phyloP scores from a whole-genome alignment of 257 asterid genomes.

The Orobanche coerulescens region DNA sequence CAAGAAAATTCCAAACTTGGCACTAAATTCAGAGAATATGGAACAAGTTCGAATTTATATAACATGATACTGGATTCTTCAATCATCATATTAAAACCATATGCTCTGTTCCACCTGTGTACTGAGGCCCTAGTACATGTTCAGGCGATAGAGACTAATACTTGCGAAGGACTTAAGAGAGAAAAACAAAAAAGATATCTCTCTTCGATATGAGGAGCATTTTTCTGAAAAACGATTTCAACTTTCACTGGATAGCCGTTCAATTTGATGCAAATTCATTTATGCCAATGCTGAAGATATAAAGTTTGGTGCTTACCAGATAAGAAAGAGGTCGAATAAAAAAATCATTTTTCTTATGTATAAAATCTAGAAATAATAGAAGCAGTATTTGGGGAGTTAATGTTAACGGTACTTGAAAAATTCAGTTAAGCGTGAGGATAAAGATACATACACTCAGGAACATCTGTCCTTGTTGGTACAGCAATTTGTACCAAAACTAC shows the following conservation, averaged over 20 bases:
- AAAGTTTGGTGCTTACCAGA: too few species aligned
- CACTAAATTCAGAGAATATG: neutral
- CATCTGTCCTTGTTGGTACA: conserved; percentile 94
- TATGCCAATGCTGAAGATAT: too few species aligned
- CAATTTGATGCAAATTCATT: neutral
- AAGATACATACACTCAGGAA: conserved; percentile 83
- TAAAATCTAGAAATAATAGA: neutral
- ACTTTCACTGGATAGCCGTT: neutral
- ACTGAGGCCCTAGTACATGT: neutral
- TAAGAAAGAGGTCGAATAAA: too few species aligned
- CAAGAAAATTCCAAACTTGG: neutral
- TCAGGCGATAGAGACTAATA: neutral
- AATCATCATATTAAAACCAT: neutral
- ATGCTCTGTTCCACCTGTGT: neutral
- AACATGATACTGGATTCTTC: neutral
- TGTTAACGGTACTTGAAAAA: too few species aligned
- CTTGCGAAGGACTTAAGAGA: neutral
- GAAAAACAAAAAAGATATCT: neutral
- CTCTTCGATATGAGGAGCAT: neutral
- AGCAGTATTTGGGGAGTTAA: too few species aligned
- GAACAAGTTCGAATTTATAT: neutral
- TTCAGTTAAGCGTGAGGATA: conserved; percentile 20
- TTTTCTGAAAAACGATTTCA: neutral
- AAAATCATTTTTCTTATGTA: neutral
- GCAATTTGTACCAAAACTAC: conserved; percentile 90